A percentile compares a stretch with the other conserved stretches of the same genome.
Evolutionary conservation across 305 asterid genomes (phyloP).

Genomic region (Ajuga reptans): DNA sequence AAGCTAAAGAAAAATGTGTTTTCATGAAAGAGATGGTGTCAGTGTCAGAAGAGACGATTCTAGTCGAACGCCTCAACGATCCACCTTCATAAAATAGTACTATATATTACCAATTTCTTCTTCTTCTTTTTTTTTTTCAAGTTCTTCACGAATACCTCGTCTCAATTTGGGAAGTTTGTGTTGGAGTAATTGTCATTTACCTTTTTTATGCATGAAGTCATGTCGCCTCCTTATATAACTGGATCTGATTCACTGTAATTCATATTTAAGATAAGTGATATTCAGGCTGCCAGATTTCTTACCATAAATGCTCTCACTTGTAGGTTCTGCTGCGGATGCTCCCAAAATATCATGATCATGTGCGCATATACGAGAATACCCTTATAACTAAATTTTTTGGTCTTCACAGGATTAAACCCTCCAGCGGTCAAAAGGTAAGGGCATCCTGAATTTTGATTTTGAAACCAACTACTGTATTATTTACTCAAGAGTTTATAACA

Average conservation of each 20-base stretch:
- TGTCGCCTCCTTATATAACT: background rate
- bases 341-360: slow-evolving; percentile 82
- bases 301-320: slow-evolving; percentile 22
- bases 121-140: background rate
- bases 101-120: background rate
- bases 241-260: background rate
- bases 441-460: background rate
- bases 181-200: too few species aligned
- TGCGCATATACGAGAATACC: slow-evolving; percentile 71
- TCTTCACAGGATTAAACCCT: slow-evolving; percentile 93
- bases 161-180: too few species aligned
- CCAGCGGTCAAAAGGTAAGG: slow-evolving; percentile 91
- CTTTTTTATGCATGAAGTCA: background rate
- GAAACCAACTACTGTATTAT: background rate
- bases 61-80: background rate
- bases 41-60: background rate
- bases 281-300: slow-evolving; percentile 14
- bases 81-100: background rate
- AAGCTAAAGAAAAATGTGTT: background rate
- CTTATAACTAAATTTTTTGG: slow-evolving; percentile 94
- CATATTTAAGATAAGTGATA: background rate
- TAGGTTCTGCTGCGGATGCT: slow-evolving; percentile 96
- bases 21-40: background rate
- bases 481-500: background rate
- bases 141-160: too few species aligned